Base-by-base conservation (phyloP, 2,329 filamentous ascomycete genomes). In the Sporothrix globosa region DNA sequence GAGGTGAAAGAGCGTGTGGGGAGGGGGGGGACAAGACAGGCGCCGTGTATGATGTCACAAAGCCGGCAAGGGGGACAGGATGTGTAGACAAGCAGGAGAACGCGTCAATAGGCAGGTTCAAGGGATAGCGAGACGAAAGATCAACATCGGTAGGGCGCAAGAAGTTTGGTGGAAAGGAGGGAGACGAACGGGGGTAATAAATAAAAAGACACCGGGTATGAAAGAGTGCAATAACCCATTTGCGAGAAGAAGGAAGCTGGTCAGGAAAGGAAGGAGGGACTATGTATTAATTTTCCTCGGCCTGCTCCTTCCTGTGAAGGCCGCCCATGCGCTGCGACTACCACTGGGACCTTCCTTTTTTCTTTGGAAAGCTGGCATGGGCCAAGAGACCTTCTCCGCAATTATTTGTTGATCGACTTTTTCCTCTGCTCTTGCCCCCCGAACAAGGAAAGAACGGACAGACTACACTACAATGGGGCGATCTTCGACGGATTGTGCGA, bases 281-380 rank as follows among this genome's bases (percentile, higher is more conserved):
- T 27, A 30, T 52, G 65, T 17, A 67, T 54, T 30, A 4, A 13
- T 19, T 54, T 67, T 54, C 48, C 30, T 54, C 30, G 10, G 24
- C n/a, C 30, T 39, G 63, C 65, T 44, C 65, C 65, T 67, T 67
- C 65, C 50, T 56, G 13, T 24, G 21, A 21, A 11, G 39, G 56
- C 34, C 48, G 30, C 17, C 52, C 39, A 17, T n/a, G 39, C 44
- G 14, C 39, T 56, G 46, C n/a, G 53, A 24, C 19, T 53, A n/a
- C 63, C 30, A 27, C 13, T 58, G 13, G 52, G 52, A 68, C 66
- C 66, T 68, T 68, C 66, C 66, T 4, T 14, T 52, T 41, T 67
- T 44, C n/a, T 44, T 39, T 30, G 34, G 52, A 46, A 46, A 44
- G 34, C 34, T 54, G 39, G 52, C 66, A 67, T 53, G 39, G 19